Conservation (phyloP, 441 rosid genomes). For the Capsella rubella region DNA sequence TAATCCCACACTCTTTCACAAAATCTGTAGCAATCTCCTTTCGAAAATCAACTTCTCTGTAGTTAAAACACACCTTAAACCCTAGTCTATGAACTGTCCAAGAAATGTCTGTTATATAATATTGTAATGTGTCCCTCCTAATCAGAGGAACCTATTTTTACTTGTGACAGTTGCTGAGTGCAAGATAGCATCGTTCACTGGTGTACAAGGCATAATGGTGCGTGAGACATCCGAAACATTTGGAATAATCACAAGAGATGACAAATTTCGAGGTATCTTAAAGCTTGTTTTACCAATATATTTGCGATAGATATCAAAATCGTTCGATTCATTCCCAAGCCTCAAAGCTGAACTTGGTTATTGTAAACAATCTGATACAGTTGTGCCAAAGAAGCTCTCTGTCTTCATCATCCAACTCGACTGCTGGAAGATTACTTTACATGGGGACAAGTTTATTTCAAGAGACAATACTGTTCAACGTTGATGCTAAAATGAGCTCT, state of each 20-base stretch:
- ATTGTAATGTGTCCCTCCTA: not conserved
- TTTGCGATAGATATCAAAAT: not conserved
- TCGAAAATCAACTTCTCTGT: slow-evolving; percentile 2
- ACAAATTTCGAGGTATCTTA: slow-evolving; percentile 62
- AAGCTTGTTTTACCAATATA: not conserved
- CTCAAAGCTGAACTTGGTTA: not conserved
- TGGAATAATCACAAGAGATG: slow-evolving; percentile 71
- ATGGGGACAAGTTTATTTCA: slow-evolving; percentile 78
- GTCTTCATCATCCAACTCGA: slow-evolving; percentile 72
- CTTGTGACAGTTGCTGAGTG: slow-evolving; percentile 75
- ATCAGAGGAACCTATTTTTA: not conserved
- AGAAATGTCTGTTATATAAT: not conserved
- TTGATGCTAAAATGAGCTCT: slow-evolving; percentile 29
- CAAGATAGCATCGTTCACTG: slow-evolving; percentile 63
- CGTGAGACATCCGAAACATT: slow-evolving; percentile 90
- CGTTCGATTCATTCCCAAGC: not conserved
- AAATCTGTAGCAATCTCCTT: not conserved
- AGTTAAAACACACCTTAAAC: not conserved
- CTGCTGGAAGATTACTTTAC: slow-evolving; percentile 79
- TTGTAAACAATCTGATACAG: slow-evolving; percentile 48
- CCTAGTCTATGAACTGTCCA: slow-evolving; percentile 13
- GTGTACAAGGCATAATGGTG: slow-evolving; percentile 79
- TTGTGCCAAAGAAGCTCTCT: slow-evolving; percentile 79
- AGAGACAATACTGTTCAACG: slow-evolving; percentile 55
- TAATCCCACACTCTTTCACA: slow-evolving; percentile 38